Evolutionary conservation across 345 rosid genomes (phyloP), one percentile per base, ranked within the genome.

Genomic region (Noccaea bulbosa): DNA sequence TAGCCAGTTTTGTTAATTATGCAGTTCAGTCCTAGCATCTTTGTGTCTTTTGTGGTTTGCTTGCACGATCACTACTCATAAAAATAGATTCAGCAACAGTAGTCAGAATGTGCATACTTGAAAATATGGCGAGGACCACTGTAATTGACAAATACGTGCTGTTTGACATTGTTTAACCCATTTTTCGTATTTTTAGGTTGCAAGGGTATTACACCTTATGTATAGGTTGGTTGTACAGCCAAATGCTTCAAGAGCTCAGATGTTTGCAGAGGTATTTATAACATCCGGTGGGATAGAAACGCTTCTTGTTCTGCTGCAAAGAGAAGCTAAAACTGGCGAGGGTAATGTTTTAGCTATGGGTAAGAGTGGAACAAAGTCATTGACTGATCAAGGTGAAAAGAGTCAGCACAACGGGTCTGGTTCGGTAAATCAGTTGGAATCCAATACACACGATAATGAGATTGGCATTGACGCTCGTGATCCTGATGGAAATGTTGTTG

Each of bases 221-320:
- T 86, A 88, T 73, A 87, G 93, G 81, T 79, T 95, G 78, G 89
- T 95, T 51, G 88, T 95, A 38, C 99, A 95, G 72, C 99, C 99
- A 78, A 95, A 92, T 78, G 81, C 88, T 52, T 48, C 87, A 63
- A 84, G 89, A 86, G 93, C 99, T 77, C 75, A 80, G 59, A 73
- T 73, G 54, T 91, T 92, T 85, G 86, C 96, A 0, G 93, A 84
- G 78, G 89, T 86, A 70, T 92, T 92, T 77, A 81, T 95, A 71
- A 73, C 78, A 76, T 82, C 88, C 48, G 99, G 96, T 76, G 99
- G 99, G 55, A 80, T 92, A 80, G 99, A 95, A 80, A 88, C 93
- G 24, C 97, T 95, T 83, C 98, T 95, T 76, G 98, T 95, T 67
- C 80, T 95, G 74, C 85, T 95, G 78, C 99, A 95, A 69, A 83